Evolutionary conservation across 2,329 filamentous ascomycete genomes (phyloP).

Genomic region (Lasiodiplodia sp.): DNA sequence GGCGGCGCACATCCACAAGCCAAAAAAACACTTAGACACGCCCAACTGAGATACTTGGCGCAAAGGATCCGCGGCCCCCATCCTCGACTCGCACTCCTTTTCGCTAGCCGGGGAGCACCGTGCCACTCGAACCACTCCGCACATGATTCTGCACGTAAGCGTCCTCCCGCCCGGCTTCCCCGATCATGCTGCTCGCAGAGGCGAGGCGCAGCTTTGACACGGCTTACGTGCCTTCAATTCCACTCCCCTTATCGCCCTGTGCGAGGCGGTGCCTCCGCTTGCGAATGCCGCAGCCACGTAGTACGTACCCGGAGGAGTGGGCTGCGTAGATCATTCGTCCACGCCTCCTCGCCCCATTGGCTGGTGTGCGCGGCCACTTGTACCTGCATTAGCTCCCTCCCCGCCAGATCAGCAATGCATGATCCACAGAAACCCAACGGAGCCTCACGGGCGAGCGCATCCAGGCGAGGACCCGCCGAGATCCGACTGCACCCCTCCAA

Average conservation of each 20-base stretch:
- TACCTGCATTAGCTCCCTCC: not conserved
- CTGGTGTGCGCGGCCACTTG: not conserved
- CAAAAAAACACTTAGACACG: not conserved
- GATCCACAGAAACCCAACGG: not conserved
- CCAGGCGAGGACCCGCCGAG: not conserved
- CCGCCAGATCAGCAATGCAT: not conserved
- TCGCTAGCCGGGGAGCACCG: too few relatives aligned
- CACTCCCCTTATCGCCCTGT: not conserved
- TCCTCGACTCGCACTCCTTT: not conserved
- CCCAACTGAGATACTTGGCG: not conserved
- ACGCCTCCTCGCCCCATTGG: not conserved
- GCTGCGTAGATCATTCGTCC: not conserved
- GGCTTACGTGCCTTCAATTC: not conserved
- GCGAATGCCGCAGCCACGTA: not conserved
- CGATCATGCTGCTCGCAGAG: not conserved
- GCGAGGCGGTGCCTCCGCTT: not conserved
- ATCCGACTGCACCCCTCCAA: not conserved
- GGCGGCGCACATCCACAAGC: too few relatives aligned
- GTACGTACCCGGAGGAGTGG: not conserved
- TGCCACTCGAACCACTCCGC: too few relatives aligned
- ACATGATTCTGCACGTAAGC: constrained; percentile 1
- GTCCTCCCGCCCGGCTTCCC: not conserved
- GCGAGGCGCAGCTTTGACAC: not conserved
- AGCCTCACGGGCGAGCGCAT: not conserved
- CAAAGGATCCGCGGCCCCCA: not conserved